Percentiles rank a stretch among this genome's conserved stretches.
Evolutionary conservation across 2,329 filamentous ascomycete species (phyloP).

Genomic region (Ceratocystis cacaofunesta): DNA sequence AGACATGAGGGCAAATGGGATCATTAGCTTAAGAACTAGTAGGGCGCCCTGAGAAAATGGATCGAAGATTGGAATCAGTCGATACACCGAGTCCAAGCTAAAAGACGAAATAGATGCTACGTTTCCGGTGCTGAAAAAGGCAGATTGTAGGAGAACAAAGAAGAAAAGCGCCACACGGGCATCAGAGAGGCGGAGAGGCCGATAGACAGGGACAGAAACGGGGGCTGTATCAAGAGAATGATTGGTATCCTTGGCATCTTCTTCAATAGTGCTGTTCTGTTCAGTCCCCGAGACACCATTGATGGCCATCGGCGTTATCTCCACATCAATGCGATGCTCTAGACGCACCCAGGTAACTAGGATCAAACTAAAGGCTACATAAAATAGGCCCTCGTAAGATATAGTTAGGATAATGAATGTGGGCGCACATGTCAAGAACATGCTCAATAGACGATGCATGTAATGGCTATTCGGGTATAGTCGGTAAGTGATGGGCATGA

Average conservation of each 20-base stretch:
- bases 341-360: conserved; percentile 83
- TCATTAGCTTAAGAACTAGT: conserved; percentile 75
- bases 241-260: conserved; percentile 17
- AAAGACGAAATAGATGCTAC: conserved; percentile 88
- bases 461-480: conserved; percentile 74
- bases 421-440: conserved; percentile 86
- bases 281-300: not conserved
- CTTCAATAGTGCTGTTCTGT: conserved; percentile 10
- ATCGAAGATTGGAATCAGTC: conserved; percentile 82
- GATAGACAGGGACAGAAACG: conserved; percentile 26
- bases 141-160: conserved; percentile 84
- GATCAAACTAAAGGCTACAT: conserved; percentile 71
- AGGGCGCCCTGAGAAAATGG: conserved; percentile 84
- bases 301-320: not conserved
- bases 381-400: conserved; percentile 93
- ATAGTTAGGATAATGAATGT: conserved; percentile 93
- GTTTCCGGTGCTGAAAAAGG: conserved; percentile 94
- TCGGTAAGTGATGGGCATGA: conserved; percentile 68
- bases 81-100: conserved; percentile 75
- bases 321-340: conserved; percentile 45
- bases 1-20: conserved; percentile 83
- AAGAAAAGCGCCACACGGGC: conserved; percentile 85
- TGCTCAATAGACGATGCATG: conserved; percentile 71
- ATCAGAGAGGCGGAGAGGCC: conserved; percentile 66
- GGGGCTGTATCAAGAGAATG: conserved; percentile 12